phyloP scores from a whole-genome alignment of 179 eudicot species.

The Carnegiea gigantea region DNA sequence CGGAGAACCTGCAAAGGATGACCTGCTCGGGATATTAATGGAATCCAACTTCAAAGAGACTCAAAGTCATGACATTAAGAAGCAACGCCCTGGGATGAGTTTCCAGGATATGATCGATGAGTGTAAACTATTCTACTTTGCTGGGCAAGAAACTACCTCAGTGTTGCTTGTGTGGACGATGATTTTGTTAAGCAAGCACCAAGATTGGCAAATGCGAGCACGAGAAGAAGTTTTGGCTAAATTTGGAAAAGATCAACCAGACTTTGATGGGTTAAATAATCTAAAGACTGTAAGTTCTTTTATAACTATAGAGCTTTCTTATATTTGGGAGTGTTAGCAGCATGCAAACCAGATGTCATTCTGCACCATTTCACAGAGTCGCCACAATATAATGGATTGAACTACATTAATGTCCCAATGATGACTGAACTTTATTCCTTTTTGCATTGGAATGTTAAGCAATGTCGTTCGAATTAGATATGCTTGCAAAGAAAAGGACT shows the following conservation, averaged over 20 bases:
- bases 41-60: slow-evolving; percentile 39
- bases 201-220: slow-evolving; percentile 48
- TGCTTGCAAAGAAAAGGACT: no score
- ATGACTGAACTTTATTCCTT: no score
- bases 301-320: neutral
- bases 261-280: slow-evolving; percentile 41
- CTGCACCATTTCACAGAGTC: no score
- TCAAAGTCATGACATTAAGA: slow-evolving; percentile 10
- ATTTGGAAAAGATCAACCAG: slow-evolving; percentile 34
- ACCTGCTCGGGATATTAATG: slow-evolving; percentile 46
- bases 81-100: slow-evolving; percentile 23
- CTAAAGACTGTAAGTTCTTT: slow-evolving; percentile 37
- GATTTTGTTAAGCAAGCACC: slow-evolving; percentile 42
- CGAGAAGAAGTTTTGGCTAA: slow-evolving; percentile 42
- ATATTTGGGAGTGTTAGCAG: no score
- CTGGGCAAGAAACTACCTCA: slow-evolving; percentile 57
- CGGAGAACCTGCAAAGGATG: slow-evolving; percentile 34
- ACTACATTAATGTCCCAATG: no score
- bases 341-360: no score
- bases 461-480: no score
- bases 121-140: slow-evolving; percentile 56
- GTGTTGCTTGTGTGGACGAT: slow-evolving; percentile 42
- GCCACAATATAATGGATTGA: no score
- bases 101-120: slow-evolving; percentile 48
- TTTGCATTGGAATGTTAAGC: no score